Evolutionary conservation across 495 filamentous ascomycete species (phyloP).

Genomic region (Neurospora tetrasperma): DNA sequence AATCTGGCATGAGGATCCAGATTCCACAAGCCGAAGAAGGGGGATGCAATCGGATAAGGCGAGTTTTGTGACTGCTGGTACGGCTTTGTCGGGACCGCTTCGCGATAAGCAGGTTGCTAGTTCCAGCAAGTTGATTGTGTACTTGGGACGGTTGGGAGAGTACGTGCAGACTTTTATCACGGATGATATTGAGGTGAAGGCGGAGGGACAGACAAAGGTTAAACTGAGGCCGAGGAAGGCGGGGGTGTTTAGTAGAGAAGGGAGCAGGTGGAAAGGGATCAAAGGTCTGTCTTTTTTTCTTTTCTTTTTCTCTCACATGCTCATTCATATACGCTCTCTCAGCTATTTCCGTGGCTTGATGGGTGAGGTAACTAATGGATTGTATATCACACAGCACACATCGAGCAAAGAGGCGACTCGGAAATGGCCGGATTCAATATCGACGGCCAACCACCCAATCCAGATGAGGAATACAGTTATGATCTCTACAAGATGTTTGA

Average conservation of each 20-base stretch:
- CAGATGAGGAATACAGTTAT: slow-evolving; percentile 18
- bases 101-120: slow-evolving; percentile 19
- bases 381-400: slow-evolving; percentile 9
- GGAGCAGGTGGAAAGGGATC: slow-evolving; percentile 19
- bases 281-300: slow-evolving; percentile 11
- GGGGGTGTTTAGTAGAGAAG: slow-evolving; percentile 14
- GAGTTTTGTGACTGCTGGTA: slow-evolving; percentile 24
- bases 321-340: no score
- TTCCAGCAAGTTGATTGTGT: slow-evolving; percentile 19
- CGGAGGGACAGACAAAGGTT: slow-evolving; percentile 19
- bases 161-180: slow-evolving; percentile 24
- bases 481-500: slow-evolving; percentile 28
- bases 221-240: slow-evolving; percentile 20
- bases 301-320: neutral
- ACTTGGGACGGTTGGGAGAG: slow-evolving; percentile 21
- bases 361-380: neutral
- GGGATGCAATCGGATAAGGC: slow-evolving; percentile 15
- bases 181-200: slow-evolving; percentile 24
- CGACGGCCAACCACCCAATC: slow-evolving; percentile 15
- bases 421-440: slow-evolving; percentile 24
- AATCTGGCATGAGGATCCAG: slow-evolving; percentile 22
- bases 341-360: no score
- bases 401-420: slow-evolving; percentile 11
- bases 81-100: slow-evolving; percentile 20
- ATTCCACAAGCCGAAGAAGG: slow-evolving; percentile 4